phyloP scores from a whole-genome alignment of 169 alveolate genomes.

The Eimeria zaria region DNA sequence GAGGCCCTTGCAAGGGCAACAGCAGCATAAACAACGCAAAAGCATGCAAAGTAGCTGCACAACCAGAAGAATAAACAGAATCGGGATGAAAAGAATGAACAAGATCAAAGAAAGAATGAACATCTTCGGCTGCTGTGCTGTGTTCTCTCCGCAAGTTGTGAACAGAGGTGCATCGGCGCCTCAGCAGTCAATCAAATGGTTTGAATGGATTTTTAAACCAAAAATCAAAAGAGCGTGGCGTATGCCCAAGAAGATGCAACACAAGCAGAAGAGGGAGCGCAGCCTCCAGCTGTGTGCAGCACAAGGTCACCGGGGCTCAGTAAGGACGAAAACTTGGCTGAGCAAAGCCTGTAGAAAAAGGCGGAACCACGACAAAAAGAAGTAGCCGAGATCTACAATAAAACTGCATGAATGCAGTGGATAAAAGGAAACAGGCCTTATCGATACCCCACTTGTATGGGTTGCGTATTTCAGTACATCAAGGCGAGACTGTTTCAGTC shows the following conservation, averaged over 20 bases:
- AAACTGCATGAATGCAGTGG: background rate
- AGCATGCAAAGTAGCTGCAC: conserved; percentile 54
- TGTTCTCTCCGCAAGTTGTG: background rate
- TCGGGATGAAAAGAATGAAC: conserved; percentile 48
- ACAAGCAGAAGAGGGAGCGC: background rate
- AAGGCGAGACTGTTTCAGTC: background rate
- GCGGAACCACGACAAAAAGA: background rate
- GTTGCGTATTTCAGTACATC: background rate
- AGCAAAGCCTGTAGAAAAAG: background rate
- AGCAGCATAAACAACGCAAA: conserved; percentile 74
- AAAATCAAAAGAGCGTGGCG: background rate
- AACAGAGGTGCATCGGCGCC: background rate
- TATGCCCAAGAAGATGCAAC: background rate
- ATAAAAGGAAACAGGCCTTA: background rate
- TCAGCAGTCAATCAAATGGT: background rate
- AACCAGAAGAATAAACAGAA: background rate
- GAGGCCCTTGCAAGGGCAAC: conserved; percentile 65
- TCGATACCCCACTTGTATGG: background rate
- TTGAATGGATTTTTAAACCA: background rate
- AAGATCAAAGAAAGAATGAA: conserved; percentile 23
- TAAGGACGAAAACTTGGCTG: background rate
- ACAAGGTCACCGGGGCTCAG: background rate
- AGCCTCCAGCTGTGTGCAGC: background rate
- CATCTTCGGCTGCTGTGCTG: conserved; percentile 16
- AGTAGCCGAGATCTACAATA: background rate